Conservation (phyloP, 352 stramenopile species). For the Phytopythium chamaehyphon region DNA sequence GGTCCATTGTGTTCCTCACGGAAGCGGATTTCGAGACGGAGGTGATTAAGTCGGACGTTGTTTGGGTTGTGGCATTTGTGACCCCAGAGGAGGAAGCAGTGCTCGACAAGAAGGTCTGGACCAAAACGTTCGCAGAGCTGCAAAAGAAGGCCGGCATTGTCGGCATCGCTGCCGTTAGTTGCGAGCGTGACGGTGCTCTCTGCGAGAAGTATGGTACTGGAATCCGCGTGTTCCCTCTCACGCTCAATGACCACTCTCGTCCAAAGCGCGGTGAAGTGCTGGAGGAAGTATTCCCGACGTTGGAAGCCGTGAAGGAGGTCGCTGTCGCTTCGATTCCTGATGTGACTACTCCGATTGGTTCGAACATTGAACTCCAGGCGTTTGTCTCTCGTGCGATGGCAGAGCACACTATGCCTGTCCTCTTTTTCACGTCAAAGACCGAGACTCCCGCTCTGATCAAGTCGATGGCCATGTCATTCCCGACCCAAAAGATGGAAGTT, state of each 20-base stretch:
- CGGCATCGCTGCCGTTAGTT: constrained; percentile 49
- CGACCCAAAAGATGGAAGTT: constrained; percentile 43
- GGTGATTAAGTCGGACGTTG: constrained; percentile 41
- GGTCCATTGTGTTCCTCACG: constrained; percentile 34
- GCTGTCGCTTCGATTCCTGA: constrained; percentile 54
- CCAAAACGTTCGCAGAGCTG: constrained; percentile 40
- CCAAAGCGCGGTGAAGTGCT: constrained; percentile 37
- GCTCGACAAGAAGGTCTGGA: constrained; percentile 34
- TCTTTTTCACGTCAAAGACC: constrained; percentile 61
- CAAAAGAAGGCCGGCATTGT: constrained; percentile 63
- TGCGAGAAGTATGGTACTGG: constrained; percentile 48
- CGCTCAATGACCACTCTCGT: constrained; percentile 16
- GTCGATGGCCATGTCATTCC: constrained; percentile 55
- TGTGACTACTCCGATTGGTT: constrained; percentile 34
- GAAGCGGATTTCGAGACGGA: constrained; percentile 44
- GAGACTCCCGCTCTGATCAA: constrained; percentile 51
- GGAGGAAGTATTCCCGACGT: constrained; percentile 30
- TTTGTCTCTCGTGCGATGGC: constrained; percentile 44
- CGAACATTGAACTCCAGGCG: constrained; percentile 43
- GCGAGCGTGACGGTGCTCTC: constrained; percentile 31
- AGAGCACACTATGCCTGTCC: constrained; percentile 39
- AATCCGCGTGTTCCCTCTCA: constrained; percentile 50
- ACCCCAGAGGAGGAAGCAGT: constrained; percentile 25
- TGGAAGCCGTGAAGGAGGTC: constrained; percentile 40
- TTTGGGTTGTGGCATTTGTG: constrained; percentile 70